Conservation (phyloP, 768 basidiomycete species). For the Boletus fagicola region DNA sequence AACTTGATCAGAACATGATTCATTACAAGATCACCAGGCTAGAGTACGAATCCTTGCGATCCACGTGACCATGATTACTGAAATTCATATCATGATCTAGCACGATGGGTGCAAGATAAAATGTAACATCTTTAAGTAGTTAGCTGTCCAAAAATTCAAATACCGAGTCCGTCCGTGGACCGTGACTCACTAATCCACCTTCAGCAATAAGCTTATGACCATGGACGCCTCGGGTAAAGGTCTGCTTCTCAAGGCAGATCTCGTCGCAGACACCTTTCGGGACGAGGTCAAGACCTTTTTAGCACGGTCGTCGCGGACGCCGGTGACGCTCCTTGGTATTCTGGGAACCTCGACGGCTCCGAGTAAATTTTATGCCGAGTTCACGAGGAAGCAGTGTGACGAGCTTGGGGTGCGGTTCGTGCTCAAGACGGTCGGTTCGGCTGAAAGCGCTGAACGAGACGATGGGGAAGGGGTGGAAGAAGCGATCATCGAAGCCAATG, state of each 20-base stretch:
- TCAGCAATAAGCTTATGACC: slow-evolving; percentile 2
- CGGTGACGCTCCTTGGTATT: slow-evolving; percentile 82
- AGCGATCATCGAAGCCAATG: slow-evolving; percentile 93
- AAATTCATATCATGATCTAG: background rate
- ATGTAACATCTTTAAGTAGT: background rate
- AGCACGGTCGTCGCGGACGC: slow-evolving; percentile 39
- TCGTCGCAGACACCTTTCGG: slow-evolving; percentile 67
- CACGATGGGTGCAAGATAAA: background rate
- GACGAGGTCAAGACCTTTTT: slow-evolving; percentile 61
- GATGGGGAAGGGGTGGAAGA: slow-evolving; percentile 94
- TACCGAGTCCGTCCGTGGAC: slow-evolving; percentile 5
- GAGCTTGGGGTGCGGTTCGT: slow-evolving; percentile 86
- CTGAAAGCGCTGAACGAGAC: slow-evolving; percentile 40
- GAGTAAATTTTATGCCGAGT: slow-evolving; percentile 82
- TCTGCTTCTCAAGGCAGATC: slow-evolving; percentile 74
- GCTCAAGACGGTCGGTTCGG: slow-evolving; percentile 58
- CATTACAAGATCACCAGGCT: too few species aligned
- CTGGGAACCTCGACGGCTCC: slow-evolving; percentile 81
- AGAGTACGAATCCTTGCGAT: background rate
- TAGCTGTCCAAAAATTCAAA: background rate
- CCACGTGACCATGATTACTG: slow-evolving; percentile 13
- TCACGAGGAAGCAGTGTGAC: slow-evolving; percentile 88
- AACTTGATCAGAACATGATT: background rate
- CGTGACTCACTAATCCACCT: background rate
- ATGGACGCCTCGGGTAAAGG: slow-evolving; percentile 53